These are phyloP conservation scores for Aspergillus quadricinctus DNA, from an alignment of 2,329 filamentous ascomycete species.

Conservation along the genomic window DNA sequence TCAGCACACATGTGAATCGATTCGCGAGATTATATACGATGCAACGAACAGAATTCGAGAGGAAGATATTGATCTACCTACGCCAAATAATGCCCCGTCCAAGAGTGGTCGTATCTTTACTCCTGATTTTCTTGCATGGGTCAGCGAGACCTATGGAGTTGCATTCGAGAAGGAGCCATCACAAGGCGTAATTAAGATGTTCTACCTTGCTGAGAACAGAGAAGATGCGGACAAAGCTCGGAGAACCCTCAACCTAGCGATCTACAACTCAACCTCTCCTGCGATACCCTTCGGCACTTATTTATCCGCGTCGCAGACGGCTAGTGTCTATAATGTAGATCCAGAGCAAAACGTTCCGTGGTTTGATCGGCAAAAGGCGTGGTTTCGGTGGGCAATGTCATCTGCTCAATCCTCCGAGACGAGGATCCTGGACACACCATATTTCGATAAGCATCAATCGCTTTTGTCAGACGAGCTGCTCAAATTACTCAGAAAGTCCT, in stretches of 20 bases:
- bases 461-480: constrained; percentile 29
- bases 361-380: constrained; percentile 29
- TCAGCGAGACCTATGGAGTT: constrained; percentile 29
- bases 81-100: constrained; percentile 7
- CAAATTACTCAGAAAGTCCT: constrained; percentile 22
- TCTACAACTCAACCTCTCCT: constrained; percentile 15
- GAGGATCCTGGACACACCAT: constrained; percentile 15
- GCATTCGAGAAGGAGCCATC: constrained; percentile 20
- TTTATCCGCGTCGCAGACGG: constrained; percentile 24
- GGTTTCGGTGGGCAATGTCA: constrained; percentile 37
- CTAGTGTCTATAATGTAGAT: constrained; percentile 22
- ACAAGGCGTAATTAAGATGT: constrained; percentile 21
- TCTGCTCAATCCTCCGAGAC: constrained; percentile 18
- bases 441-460: constrained; percentile 29
- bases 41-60: constrained; percentile 27
- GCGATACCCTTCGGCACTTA: constrained; percentile 34
- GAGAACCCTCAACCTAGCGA: constrained; percentile 31
- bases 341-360: constrained; percentile 24
- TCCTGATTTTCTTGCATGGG: constrained; percentile 29
- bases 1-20: constrained; percentile 28
- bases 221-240: constrained; percentile 28
- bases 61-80: constrained; percentile 23
- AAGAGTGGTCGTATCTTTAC: constrained; percentile 17
- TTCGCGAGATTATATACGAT: constrained; percentile 31
- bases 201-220: constrained; percentile 32